Percentiles rank a stretch among this genome's conserved stretches.
Conservation (phyloP, 148 eudicot genomes). For the Simmondsia chinensis region DNA sequence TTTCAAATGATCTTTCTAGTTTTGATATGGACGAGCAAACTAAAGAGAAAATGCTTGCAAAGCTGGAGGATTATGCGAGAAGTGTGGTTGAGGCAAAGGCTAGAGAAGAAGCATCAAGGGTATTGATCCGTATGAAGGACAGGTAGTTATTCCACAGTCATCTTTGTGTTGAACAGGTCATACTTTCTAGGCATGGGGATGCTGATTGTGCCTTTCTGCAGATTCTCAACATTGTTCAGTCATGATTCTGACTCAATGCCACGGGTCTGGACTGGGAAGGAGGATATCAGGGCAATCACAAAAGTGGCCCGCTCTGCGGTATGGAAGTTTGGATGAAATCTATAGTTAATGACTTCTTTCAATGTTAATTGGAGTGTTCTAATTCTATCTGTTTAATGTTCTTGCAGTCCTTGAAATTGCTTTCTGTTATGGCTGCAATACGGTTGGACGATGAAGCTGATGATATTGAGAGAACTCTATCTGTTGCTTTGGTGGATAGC, state of each 20-base stretch:
- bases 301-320: constrained; percentile 86
- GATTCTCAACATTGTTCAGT: constrained; percentile 82
- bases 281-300: constrained; percentile 86
- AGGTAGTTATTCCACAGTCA: constrained; percentile 32
- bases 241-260: constrained; percentile 97
- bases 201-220: no score
- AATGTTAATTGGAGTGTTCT: not conserved
- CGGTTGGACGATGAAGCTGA: constrained; percentile 75
- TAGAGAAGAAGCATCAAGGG: constrained; percentile 90
- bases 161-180: not conserved
- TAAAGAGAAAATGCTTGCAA: constrained; percentile 50
- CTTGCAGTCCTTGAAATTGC: constrained; percentile 78
- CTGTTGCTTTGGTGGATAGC: constrained; percentile 58
- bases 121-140: constrained; percentile 87
- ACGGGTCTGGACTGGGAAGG: constrained; percentile 96
- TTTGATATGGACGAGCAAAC: constrained; percentile 73
- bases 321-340: constrained; percentile 14
- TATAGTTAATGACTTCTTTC: not conserved
- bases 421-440: constrained; percentile 82
- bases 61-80: constrained; percentile 61
- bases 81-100: constrained; percentile 77
- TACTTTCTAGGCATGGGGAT: no score
- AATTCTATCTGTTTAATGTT: constrained; percentile 1
- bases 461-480: constrained; percentile 59
- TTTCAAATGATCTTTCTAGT: constrained; percentile 65